Conservation (phyloP, 352 stramenopile genomes). For the Hyaloperonospora arabidopsidis region DNA sequence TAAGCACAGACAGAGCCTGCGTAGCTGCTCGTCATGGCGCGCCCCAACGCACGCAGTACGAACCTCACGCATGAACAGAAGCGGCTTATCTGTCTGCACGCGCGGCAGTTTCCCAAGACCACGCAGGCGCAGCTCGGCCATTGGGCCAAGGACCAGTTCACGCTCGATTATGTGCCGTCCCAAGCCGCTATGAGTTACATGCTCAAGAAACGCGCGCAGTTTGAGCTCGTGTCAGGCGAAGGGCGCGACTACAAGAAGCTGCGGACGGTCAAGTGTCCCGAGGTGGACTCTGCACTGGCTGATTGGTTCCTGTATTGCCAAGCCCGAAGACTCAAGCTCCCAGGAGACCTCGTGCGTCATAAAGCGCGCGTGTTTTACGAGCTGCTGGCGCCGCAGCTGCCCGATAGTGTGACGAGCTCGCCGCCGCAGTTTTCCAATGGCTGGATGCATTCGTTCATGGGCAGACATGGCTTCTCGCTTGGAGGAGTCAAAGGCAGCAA, state of each 20-base stretch:
- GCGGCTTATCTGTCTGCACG: conserved; percentile 67
- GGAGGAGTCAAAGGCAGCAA: conserved; percentile 23
- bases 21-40: conserved; percentile 4
- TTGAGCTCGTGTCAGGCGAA: conserved; percentile 69
- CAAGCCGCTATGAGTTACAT: conserved; percentile 79
- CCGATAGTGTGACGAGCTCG: conserved; percentile 23
- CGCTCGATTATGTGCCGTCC: conserved; percentile 50
- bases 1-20: conserved; percentile 27
- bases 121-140: conserved; percentile 67
- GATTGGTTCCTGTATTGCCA: conserved; percentile 79
- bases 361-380: conserved; percentile 66
- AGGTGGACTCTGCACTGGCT: conserved; percentile 68
- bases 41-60: conserved; percentile 41
- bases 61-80: conserved; percentile 84
- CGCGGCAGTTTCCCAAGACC: conserved; percentile 57
- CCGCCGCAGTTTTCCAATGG: conserved; percentile 81
- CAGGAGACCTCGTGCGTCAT: conserved; percentile 67
- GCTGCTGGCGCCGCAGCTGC: conserved; percentile 39
- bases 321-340: conserved; percentile 43
- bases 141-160: conserved; percentile 68
- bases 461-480: conserved; percentile 54
- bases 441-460: conserved; percentile 81
- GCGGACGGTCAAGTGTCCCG: conserved; percentile 65
- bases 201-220: conserved; percentile 62
- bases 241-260: conserved; percentile 70